A percentile compares a stretch with the other conserved stretches of the same genome.
phyloP scores from a whole-genome alignment of 1,284 basidiomycete species.

The Volvariella volvacea region DNA sequence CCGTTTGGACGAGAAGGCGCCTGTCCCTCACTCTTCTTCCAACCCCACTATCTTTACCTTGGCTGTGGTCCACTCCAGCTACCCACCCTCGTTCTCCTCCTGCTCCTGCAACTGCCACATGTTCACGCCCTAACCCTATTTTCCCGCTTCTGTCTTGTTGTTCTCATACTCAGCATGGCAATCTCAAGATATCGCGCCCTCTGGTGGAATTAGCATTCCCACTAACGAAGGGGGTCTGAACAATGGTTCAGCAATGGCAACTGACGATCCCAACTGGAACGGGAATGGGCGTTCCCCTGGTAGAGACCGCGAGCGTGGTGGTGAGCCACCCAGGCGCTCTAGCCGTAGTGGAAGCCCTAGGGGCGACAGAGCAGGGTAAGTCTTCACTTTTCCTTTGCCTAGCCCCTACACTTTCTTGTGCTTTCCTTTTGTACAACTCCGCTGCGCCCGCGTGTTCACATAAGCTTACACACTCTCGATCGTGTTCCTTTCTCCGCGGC shows the following conservation, averaged over 20 bases:
- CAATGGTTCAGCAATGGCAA: slow-evolving; percentile 31
- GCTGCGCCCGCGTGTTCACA: slow-evolving; percentile 12
- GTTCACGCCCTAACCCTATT: slow-evolving; percentile 26
- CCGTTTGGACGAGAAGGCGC: slow-evolving; percentile 4
- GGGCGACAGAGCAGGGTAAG: slow-evolving; percentile 52
- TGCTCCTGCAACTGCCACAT: slow-evolving; percentile 12
- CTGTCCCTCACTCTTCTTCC: slow-evolving; percentile 8
- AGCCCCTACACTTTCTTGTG: slow-evolving; percentile 12
- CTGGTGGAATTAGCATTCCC: slow-evolving; percentile 55
- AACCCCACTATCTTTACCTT: slow-evolving; percentile 8
- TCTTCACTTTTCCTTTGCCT: slow-evolving; percentile 12
- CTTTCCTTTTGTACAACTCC: slow-evolving; percentile 8
- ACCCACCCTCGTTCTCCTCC: slow-evolving; percentile 6
- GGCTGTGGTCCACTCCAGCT: slow-evolving; percentile 5
- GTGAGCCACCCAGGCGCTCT: slow-evolving; percentile 50
- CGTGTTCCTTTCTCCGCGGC: background rate
- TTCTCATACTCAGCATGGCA: slow-evolving; percentile 59
- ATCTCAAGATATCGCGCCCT: slow-evolving; percentile 68
- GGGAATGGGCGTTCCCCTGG: slow-evolving; percentile 39
- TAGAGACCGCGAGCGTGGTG: slow-evolving; percentile 38
- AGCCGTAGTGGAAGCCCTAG: slow-evolving; percentile 69
- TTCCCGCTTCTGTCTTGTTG: slow-evolving; percentile 20
- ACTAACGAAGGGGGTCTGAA: slow-evolving; percentile 45
- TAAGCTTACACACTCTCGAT: too few species aligned
- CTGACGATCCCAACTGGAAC: slow-evolving; percentile 35